Evolutionary conservation across 495 filamentous ascomycete species (phyloP).

Genomic region (Parmelia sp.): DNA sequence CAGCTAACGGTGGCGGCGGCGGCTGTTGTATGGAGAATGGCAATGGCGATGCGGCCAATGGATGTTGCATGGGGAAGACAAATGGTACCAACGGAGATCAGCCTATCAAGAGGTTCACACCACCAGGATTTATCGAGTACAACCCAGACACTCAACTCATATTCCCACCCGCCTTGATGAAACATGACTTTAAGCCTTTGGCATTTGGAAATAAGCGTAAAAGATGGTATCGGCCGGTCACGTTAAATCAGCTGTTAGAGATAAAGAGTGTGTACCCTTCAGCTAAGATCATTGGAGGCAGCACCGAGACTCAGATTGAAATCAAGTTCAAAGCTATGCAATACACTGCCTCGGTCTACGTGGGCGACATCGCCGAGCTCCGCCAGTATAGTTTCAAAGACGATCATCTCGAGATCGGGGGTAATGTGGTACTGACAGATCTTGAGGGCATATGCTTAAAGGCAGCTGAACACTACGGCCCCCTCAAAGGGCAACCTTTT

Average conservation of each 20-base stretch:
- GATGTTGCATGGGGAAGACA: slow-evolving; percentile 52
- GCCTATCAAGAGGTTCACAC: slow-evolving; percentile 64
- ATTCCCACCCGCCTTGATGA: slow-evolving; percentile 77
- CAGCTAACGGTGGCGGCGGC: slow-evolving; percentile 43
- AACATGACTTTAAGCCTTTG: slow-evolving; percentile 73
- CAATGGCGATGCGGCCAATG: slow-evolving; percentile 36
- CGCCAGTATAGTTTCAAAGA: slow-evolving; percentile 71
- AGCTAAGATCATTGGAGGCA: slow-evolving; percentile 92
- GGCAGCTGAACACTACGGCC: slow-evolving; percentile 75
- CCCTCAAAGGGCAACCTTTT: slow-evolving; percentile 57
- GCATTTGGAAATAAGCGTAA: slow-evolving; percentile 93
- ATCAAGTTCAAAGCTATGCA: slow-evolving; percentile 95
- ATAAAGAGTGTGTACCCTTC: slow-evolving; percentile 81
- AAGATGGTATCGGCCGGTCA: slow-evolving; percentile 87
- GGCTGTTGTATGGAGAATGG: slow-evolving; percentile 53
- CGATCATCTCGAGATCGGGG: slow-evolving; percentile 78
- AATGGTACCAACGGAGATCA: slow-evolving; percentile 39
- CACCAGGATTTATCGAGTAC: slow-evolving; percentile 86
- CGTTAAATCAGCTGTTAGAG: slow-evolving; percentile 76
- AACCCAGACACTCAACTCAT: slow-evolving; percentile 91
- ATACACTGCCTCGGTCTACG: slow-evolving; percentile 82
- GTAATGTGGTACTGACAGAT: slow-evolving; percentile 72
- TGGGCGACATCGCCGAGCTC: slow-evolving; percentile 88
- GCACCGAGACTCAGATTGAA: slow-evolving; percentile 96
- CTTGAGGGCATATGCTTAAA: slow-evolving; percentile 55